Conservation (phyloP, 352 stramenopile species). For the Vaucheria bursata region DNA sequence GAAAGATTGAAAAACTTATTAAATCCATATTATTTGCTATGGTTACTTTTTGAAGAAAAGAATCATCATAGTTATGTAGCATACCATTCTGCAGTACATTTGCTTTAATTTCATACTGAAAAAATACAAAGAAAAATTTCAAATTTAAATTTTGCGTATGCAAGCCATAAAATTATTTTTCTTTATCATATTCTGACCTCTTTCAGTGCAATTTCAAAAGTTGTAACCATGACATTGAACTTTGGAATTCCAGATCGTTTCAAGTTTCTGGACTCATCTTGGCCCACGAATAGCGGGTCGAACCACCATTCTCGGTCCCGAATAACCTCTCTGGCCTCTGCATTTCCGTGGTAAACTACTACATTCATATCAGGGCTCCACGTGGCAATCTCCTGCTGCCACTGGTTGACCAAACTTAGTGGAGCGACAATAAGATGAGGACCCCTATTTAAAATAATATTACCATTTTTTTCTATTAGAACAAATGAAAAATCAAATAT, state of each 20-base stretch:
- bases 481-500: neutral
- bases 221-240: constrained; percentile 95
- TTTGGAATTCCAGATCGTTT: constrained; percentile 58
- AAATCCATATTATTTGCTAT: too few relatives aligned
- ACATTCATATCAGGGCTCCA: constrained; percentile 97
- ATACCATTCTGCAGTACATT: too few relatives aligned
- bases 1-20: too few relatives aligned
- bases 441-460: too few relatives aligned
- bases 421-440: constrained; percentile 97
- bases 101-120: too few relatives aligned
- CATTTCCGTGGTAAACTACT: constrained; percentile 95
- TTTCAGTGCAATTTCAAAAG: constrained; percentile 96
- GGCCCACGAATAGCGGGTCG: constrained; percentile 44
- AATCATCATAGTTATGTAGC: too few relatives aligned
- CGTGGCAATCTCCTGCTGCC: constrained; percentile 87
- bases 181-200: too few relatives aligned
- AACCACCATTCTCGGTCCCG: constrained; percentile 94
- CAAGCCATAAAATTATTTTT: too few relatives aligned
- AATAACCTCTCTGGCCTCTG: constrained; percentile 79
- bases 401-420: constrained; percentile 96
- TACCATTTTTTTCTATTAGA: neutral
- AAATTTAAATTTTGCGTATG: too few relatives aligned
- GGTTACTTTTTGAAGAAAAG: too few relatives aligned
- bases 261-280: constrained; percentile 57
- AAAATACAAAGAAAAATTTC: too few relatives aligned